Conservation (phyloP, 495 filamentous ascomycete species). For the Glonium stellatum region DNA sequence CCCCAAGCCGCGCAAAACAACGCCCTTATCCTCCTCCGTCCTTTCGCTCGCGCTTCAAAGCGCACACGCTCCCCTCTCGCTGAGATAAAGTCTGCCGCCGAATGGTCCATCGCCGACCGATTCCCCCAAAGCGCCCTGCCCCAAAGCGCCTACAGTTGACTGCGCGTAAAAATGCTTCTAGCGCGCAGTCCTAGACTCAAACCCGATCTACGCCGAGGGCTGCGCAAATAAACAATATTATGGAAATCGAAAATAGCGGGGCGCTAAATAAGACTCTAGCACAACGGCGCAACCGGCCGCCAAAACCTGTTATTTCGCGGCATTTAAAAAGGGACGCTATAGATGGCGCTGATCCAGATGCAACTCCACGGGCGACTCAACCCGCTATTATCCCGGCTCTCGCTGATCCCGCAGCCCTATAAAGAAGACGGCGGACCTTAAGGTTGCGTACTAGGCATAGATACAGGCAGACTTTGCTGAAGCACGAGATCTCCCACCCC, state of each 20-base stretch:
- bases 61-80: not conserved
- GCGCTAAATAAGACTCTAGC: not conserved
- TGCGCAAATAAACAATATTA: too few relatives aligned
- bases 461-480: too few relatives aligned
- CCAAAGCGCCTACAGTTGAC: not conserved
- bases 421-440: too few relatives aligned
- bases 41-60: not conserved
- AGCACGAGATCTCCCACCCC: too few relatives aligned
- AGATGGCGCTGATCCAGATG: not conserved
- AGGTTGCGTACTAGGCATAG: too few relatives aligned
- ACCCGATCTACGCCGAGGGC: not conserved
- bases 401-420: too few relatives aligned
- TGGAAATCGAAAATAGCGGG: not conserved
- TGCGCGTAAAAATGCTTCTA: not conserved
- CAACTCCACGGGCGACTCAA: too few relatives aligned
- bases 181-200: not conserved
- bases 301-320: not conserved
- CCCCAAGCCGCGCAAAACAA: conserved; percentile 4
- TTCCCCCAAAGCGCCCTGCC: not conserved
- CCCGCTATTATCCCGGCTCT: too few relatives aligned
- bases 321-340: not conserved
- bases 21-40: not conserved
- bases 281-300: not conserved
- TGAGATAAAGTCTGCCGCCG: not conserved
- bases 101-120: not conserved